Percentiles rank a stretch among this genome's conserved stretches.
These are phyloP conservation scores for Trichoderma gamsii DNA, from an alignment of 495 filamentous ascomycete species.

Conservation along the genomic window DNA sequence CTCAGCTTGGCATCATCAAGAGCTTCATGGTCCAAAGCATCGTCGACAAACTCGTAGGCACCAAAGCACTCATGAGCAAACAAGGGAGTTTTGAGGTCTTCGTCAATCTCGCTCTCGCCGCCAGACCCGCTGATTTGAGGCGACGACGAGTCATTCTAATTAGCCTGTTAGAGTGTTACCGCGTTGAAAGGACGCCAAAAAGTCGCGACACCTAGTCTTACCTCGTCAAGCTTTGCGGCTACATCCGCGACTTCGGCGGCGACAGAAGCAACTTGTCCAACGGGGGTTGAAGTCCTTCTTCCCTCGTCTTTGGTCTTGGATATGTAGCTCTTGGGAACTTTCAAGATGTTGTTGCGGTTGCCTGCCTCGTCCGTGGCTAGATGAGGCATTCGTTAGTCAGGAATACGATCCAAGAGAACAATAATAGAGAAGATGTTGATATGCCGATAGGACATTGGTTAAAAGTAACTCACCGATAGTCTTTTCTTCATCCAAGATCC, in stretches of 20 bases:
- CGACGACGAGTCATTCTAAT: background rate
- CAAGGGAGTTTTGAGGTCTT: slow-evolving; percentile 12
- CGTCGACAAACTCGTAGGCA: slow-evolving; percentile 18
- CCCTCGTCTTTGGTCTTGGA: slow-evolving; percentile 26
- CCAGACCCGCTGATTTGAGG: slow-evolving; percentile 4
- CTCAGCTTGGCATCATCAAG: slow-evolving; percentile 21
- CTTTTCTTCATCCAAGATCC: slow-evolving; percentile 53
- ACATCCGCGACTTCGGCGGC: slow-evolving; percentile 20
- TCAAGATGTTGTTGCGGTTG: slow-evolving; percentile 54
- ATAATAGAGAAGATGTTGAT: background rate
- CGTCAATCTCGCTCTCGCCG: slow-evolving; percentile 19
- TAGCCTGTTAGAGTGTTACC: slow-evolving; percentile 1
- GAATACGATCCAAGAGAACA: background rate
- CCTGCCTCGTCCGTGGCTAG: slow-evolving; percentile 49
- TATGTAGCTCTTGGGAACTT: slow-evolving; percentile 29
- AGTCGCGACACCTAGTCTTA: background rate
- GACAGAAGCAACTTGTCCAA: slow-evolving; percentile 16
- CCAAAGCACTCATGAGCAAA: slow-evolving; percentile 21
- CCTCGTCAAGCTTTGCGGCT: slow-evolving; percentile 28
- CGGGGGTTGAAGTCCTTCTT: slow-evolving; percentile 23
- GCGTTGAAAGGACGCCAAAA: background rate
- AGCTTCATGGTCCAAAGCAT: slow-evolving; percentile 20
- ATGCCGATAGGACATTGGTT: background rate
- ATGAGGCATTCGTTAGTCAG: background rate
- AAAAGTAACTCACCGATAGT: slow-evolving; percentile 41